These are phyloP conservation scores for Lasiosphaeris hirsuta DNA, from an alignment of 495 filamentous ascomycete species.

Conservation along the genomic window DNA sequence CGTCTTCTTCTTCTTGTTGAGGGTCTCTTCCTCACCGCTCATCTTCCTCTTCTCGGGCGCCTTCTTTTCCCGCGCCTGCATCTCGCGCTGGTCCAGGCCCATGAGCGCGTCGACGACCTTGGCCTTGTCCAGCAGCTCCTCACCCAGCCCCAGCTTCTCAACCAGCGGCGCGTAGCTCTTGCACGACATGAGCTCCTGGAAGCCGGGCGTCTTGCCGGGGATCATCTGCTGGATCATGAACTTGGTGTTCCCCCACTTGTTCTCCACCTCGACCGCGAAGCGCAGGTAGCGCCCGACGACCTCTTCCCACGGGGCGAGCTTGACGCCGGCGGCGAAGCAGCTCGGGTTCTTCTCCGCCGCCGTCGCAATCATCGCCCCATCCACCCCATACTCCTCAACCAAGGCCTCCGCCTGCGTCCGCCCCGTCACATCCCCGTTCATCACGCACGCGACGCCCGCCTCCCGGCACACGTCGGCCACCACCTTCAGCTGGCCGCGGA, in stretches of 20 bases:
- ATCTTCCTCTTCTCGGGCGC: constrained; percentile 16
- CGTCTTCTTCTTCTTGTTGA: neutral
- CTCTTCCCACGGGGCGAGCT: constrained; percentile 65
- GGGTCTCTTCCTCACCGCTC: constrained; percentile 1
- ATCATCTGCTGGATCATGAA: constrained; percentile 81
- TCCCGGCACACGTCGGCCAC: constrained; percentile 71
- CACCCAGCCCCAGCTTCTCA: constrained; percentile 53
- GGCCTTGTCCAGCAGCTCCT: constrained; percentile 57
- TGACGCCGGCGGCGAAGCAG: constrained; percentile 69
- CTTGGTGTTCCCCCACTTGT: constrained; percentile 88
- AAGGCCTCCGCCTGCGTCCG: constrained; percentile 65
- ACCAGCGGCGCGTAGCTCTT: constrained; percentile 66
- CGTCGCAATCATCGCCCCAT: constrained; percentile 96
- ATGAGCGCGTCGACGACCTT: constrained; percentile 61
- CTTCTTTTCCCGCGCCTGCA: neutral
- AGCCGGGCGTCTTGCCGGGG: constrained; percentile 67
- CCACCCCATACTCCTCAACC: constrained; percentile 71
- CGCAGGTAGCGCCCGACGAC: constrained; percentile 71
- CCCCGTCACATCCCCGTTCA: constrained; percentile 87
- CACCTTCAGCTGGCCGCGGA: constrained; percentile 81
- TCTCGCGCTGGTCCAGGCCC: constrained; percentile 37
- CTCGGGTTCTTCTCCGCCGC: constrained; percentile 85
- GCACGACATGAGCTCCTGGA: constrained; percentile 49
- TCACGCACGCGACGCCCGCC: constrained; percentile 81
- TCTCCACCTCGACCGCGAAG: constrained; percentile 69